Base-by-base conservation (phyloP, 2,329 filamentous ascomycete species). In the Colletotrichum plurivorum region DNA sequence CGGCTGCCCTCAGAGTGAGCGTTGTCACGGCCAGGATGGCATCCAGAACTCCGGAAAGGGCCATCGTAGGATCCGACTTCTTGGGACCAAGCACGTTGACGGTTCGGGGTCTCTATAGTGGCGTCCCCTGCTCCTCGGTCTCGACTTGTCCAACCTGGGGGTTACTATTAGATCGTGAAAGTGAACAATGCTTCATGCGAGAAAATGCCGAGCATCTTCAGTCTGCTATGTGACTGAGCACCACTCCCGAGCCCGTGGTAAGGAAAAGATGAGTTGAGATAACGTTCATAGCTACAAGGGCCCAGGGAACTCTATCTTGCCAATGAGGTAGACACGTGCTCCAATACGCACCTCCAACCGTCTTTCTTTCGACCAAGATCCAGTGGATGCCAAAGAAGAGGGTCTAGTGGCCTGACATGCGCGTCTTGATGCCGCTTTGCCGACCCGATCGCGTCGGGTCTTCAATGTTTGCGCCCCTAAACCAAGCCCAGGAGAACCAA, bases 1-100 rank as follows among this genome's bases (percentile, higher is more conserved):
- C n/a, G 4, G 53, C 51, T 10, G 22, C 16, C 2, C 65, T 54
- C 1, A 65, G 27, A 5, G 39, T 65, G 1, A 68, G 39, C 3
- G 65, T 65, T 12, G 65, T 45, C 3, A 39, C 49, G 5, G 60
- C 65, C n/a, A 36, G 31, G 4, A 65, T 25, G 41, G 65, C 61
- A 20, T 68, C 54, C 3, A 68, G 18, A 12, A 68, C 41, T 4
- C 31, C 43, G 2, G 39, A 13, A 4, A 52, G 3, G 2, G 31
- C 61, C 65, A 68, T 68, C 0, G 2, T 3, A 4, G 15, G 12
- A 20, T 43, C 13, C 20, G 27, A 8, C 9, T 31, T 31, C 27
- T 31, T 8, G 9, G 27, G 9, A 31, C 27, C 27, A 31, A 31
- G 27, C 8, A 10, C 27, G 27, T 31, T 9, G 27, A 31, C 27